A percentile compares a stretch with the other conserved stretches of the same genome.
Evolutionary conservation across 352 stramenopile genomes (phyloP).

Genomic region (Phytophthora colocasiae): DNA sequence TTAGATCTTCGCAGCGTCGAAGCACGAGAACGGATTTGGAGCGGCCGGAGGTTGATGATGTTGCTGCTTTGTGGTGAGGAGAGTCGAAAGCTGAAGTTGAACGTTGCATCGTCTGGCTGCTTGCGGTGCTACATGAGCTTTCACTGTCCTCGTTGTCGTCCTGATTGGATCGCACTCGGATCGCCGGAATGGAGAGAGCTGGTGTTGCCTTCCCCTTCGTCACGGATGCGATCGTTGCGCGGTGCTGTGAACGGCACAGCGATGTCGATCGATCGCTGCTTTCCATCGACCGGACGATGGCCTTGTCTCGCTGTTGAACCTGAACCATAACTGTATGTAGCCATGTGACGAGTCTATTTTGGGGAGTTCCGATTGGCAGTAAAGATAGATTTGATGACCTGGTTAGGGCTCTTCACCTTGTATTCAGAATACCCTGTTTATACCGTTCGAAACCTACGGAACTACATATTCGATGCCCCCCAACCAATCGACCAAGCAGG

Average conservation of each 20-base stretch:
- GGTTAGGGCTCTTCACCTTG: constrained; percentile 1
- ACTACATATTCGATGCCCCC: constrained; percentile 31
- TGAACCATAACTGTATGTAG: constrained; percentile 16
- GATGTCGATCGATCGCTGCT: constrained; percentile 11
- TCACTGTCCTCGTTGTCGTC: constrained; percentile 14
- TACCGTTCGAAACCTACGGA: constrained; percentile 6
- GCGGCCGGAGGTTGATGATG: constrained; percentile 1
- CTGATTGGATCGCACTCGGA: constrained; percentile 31
- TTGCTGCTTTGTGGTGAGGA: constrained; percentile 11
- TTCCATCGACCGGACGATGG: constrained; percentile 26
- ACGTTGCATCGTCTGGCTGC: constrained; percentile 14
- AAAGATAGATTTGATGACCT: constrained; percentile 5
- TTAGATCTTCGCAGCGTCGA: constrained; percentile 70
- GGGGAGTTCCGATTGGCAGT: constrained; percentile 9
- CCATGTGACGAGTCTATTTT: constrained; percentile 40
- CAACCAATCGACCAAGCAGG: constrained; percentile 31
- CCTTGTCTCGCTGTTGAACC: constrained; percentile 5
- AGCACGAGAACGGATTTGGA: constrained; percentile 50
- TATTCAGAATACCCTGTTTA: constrained; percentile 6
- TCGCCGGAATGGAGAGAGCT: constrained; percentile 1
- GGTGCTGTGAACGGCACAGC: constrained; percentile 8
- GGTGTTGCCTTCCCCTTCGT: constrained; percentile 12
- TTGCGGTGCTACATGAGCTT: not conserved
- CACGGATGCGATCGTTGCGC: constrained; percentile 10
- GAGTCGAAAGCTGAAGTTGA: constrained; percentile 8